Evolutionary conservation across 2,329 filamentous ascomycete species (phyloP).

Genomic region (Coleophoma eucalyptorum): DNA sequence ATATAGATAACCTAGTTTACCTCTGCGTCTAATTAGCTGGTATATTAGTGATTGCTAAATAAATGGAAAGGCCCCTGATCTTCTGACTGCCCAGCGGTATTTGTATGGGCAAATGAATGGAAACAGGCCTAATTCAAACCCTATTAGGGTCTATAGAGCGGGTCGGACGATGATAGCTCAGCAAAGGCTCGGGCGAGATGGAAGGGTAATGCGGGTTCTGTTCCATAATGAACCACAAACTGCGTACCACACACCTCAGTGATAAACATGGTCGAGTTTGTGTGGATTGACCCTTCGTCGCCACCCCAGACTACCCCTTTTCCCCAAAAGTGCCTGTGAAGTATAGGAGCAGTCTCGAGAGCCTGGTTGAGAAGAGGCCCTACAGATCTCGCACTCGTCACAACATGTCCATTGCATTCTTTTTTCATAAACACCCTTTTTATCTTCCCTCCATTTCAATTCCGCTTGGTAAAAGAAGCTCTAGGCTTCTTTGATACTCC

Average conservation of each 20-base stretch:
- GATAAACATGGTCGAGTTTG: neutral
- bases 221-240: neutral
- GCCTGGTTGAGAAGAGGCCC: neutral
- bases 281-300: neutral
- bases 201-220: neutral
- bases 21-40: no score
- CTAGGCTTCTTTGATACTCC: no score
- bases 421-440: no score
- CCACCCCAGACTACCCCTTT: neutral
- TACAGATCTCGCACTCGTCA: neutral
- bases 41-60: no score
- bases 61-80: no score
- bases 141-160: neutral
- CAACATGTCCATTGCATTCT: no score
- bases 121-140: no score
- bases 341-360: neutral
- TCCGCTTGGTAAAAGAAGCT: no score
- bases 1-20: no score
- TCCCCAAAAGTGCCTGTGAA: neutral
- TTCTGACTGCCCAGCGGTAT: no score
- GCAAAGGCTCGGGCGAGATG: neutral
- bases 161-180: neutral
- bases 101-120: no score
- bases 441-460: no score
- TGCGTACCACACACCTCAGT: neutral